Base-by-base conservation (phyloP, 139 green algal species). In the Ettlia oleoabundans region DNA sequence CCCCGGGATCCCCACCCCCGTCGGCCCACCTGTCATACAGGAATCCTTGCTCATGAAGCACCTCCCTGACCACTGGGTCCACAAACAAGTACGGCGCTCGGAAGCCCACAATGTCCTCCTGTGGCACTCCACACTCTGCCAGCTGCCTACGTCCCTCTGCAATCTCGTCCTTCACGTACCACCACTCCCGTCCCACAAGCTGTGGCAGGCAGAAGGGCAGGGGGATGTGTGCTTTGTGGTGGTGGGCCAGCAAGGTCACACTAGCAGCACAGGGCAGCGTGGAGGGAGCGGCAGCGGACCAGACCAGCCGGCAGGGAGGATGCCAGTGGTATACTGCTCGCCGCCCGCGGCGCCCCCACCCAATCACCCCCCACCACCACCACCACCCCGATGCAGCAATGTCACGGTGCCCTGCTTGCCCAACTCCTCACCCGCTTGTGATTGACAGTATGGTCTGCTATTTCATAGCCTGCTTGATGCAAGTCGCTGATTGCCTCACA, bases 51-150 rank as follows among this genome's bases (percentile, higher is more conserved):
- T 66, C 64, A 4, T 43, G 30, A 33, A 80, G 35, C 73, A 80
- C 73, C 24, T 52, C 21, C 26, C 73, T 22, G n/a, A 80, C 22
- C 8, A 19, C 19, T 22, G 35, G 22, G 28, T 68, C 53, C 1
- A 53, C 28, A 0, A 32, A 43, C 73, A 80, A 30, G 26, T 40
- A 80, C 8, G 73, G 73, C 24, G 53, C 53, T n/a, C 83, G 26
- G 51, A 80, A 69, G 9, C 83, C 83, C 1, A 81, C 75, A 30
- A 87, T 62, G 80, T 81, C 75, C 28, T n/a, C 52, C 26, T 61
- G 22, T 18, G 76, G 65, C 8, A 87, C 52, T 55, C 83, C 66
- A 37, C 83, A 87, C 37, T 72, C 42, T 10, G 28, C 74, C 65
- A 87, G 37, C 67, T 69, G 76, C 8, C 66, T 9, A 26, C 75